Base-by-base conservation (phyloP, 2,329 filamentous ascomycete species). In the Pezicula carpinea region DNA sequence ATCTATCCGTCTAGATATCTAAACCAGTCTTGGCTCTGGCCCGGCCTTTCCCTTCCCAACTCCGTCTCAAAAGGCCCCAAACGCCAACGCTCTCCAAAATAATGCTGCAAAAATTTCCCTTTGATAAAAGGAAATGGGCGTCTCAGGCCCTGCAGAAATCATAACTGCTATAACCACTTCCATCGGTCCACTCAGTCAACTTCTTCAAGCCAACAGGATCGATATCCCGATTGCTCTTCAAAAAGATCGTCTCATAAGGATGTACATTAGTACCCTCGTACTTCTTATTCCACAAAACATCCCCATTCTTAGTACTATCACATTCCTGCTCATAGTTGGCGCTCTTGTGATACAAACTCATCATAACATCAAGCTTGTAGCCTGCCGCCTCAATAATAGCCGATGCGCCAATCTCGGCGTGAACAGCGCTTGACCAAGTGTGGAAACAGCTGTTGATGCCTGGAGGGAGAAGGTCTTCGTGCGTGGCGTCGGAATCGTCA, bases 361-460 rank as follows among this genome's bases (percentile, higher is more conserved):
- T 58, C 42, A 61, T 53, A 1, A 48, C 53, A 41, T 60, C 56
- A 32, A 61, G 44, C 10, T 56, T 52, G 21, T 60, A 63, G 0
- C 57, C 57, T 1, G 53, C 57, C 0, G 58, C 51, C 33, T 38
- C 39, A 35, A 62, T 56, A 3, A 59, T 35, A 2, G 50, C 43
- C 0, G 57, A 56, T 4, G 53, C 45, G 6, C 49, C 50, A 8
- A 62, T 41, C 39, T 62, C 60, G 5, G 55, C 52, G 7, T 54
- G 46, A 3, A 62, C 58, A 10, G 58, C 58, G 0, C 42, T 19
- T 5, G 47, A 38, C 39, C 49, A 57, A 18, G 45, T 48, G 36
- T 54, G 53, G 43, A 59, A 59, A 32, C 58, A 61, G 6, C 26
- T 33, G 39, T 58, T 60, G 41, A 63, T 62, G 2, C 58, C 59